Evolutionary conservation across 1,284 basidiomycete genomes (phyloP), one percentile per base, ranked within the genome.

Genomic region (Paramarasmius palmivorus): DNA sequence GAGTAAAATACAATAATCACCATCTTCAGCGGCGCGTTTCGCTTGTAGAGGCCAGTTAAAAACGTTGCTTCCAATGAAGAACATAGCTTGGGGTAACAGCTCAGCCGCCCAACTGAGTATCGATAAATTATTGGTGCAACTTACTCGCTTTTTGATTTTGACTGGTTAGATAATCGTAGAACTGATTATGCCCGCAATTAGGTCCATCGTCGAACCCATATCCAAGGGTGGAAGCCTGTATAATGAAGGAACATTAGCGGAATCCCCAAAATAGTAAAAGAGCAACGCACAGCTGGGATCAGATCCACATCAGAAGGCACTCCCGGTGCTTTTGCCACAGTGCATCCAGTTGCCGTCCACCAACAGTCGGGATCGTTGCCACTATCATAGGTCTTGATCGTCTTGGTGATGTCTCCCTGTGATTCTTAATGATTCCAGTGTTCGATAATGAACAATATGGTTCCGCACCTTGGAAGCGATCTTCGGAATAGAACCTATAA

Each of bases 11-110:
- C n/a, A n/a, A n/a, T n/a, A n/a, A n/a, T n/a, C n/a, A 12, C 29
- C 29, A 32, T 32, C 29, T 32, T 32, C 29, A 12, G 29, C 29
- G 12, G 29, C 29, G 12, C 87, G 81, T 50, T 88, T 78, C 49
- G 89, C 88, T 62, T 90, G 82, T 3, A 85, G 78, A 22, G 88
- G 81, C 68, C 85, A 89, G 60, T 90, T 77, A 60, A 86, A 78
- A 47, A 90, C 81, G 41, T 88, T 91, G 49, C 88, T 90, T 36
- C 92, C 90, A 53, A 92, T 82, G 67, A 84, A 93, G 71, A 90
- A 93, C 77, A 83, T 76, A 4, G 90, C 78, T 81, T 22, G 19
- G n/a, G 14, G 14, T 22, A 41, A 52, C 20, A 34, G 22, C 19
- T 4, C 14, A 10, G 35, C 0, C 48, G 26, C 53, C 48, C 41